Base-by-base conservation (phyloP, 768 basidiomycete species). In the Boletus subparvulus region DNA sequence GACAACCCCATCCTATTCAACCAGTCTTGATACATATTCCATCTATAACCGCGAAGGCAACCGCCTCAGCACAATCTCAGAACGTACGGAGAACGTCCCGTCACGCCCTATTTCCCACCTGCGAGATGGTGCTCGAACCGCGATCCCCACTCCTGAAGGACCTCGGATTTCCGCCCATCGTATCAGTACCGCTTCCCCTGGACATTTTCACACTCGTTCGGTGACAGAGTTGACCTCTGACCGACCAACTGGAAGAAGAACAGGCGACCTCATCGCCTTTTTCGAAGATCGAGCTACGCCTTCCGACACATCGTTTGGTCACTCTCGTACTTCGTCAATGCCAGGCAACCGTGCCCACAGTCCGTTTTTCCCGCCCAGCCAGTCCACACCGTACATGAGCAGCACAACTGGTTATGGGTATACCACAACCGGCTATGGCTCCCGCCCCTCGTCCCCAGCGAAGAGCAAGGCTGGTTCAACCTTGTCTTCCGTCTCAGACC, bases 41-140 rank as follows among this genome's bases (percentile, higher is more conserved):
- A 64, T 74, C 45, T 61, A 72, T 24, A 73, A 76, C 45, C 74
- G 78, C 14, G 77, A 76, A 44, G 81, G 83, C 11, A 72, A 77
- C 26, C 68, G 78, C 35, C 77, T 92, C 19, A 92, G 90, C 65
- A 86, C 82, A 3, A 93, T 93, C 56, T 83, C 89, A 4, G 91
- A 93, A 68, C 81, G 79, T 45, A 90, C 88, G 1, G 91, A 93
- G 71, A 83, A 87, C 33, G 74, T 77, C 2, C 72, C 74, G 0
- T 80, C 87, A 1, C 83, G 88, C 30, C 88, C 88, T 0, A 64
- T 69, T 6, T 82, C 81, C 4, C 67, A 73, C 53, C 80, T 83
- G 39, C 67, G 69, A 16, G 68, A 63, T 36, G 58, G 46, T 42
- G 56, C 58, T 33, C 68, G 68, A 52, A 77, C 72, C 33, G 63